phyloP scores from a whole-genome alignment of 1,284 basidiomycete species.

The Afroboletus lepidellus region DNA sequence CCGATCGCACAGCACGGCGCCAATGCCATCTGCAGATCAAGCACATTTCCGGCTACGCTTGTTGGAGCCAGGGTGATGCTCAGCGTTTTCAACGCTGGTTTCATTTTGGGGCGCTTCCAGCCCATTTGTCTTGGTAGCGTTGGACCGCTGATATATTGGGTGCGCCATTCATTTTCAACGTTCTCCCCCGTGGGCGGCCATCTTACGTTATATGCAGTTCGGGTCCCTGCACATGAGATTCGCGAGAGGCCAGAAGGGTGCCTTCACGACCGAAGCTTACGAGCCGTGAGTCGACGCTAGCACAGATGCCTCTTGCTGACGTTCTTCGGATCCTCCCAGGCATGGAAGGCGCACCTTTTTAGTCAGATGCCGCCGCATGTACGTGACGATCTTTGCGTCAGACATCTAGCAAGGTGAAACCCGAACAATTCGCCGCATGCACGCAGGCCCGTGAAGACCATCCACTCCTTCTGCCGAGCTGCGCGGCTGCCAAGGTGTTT shows the following conservation, averaged over 20 bases:
- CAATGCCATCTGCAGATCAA: constrained; percentile 18
- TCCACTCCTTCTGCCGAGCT: constrained; percentile 5
- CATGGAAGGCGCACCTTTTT: background rate
- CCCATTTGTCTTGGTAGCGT: no score
- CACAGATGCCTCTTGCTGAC: background rate
- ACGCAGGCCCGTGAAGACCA: background rate
- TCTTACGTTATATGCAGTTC: constrained; percentile 17
- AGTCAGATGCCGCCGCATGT: constrained; percentile 1
- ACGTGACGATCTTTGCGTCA: background rate
- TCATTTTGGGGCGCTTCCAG: constrained; percentile 5
- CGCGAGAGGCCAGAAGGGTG: constrained; percentile 3
- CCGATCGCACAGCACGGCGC: constrained; percentile 10
- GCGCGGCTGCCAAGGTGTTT: background rate
- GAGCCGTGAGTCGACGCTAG: background rate
- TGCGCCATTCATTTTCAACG: constrained; percentile 5
- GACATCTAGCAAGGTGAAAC: constrained; percentile 1
- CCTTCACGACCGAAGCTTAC: background rate
- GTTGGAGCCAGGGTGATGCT: constrained; percentile 3
- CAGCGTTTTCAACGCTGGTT: background rate
- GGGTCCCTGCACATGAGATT: constrained; percentile 5
- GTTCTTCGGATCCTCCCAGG: constrained; percentile 1
- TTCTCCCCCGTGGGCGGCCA: constrained; percentile 1
- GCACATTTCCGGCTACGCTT: constrained; percentile 8
- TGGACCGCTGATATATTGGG: no score
- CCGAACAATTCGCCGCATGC: background rate